Base-by-base conservation (phyloP, 2,329 filamentous ascomycete species). In the Hymenoscyphus infarciens region DNA sequence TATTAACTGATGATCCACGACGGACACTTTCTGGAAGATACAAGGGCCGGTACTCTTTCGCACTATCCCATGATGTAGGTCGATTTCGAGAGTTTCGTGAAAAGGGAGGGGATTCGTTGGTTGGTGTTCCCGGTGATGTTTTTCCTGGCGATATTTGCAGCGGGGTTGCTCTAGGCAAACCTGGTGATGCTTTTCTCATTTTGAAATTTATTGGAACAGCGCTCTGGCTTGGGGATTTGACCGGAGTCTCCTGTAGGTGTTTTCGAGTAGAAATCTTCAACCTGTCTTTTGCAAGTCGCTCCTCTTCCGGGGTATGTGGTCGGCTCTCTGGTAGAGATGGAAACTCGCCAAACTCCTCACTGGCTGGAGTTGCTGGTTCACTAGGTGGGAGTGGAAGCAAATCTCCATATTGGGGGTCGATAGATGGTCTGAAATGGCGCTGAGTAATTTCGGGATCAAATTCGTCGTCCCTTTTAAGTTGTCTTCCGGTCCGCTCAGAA, bases 11-110 rank as follows among this genome's bases (percentile, higher is more conserved):
- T 22, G 67, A 72, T 10, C 62, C 65, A 39, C 69, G 66, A 55
- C 68, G 66, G 15, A 74, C 73, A 19, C 71, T 75, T 74, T 96
- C 90, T 6, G 96, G 85, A 25, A 97, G 86, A 75, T 90, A 94
- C 8, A 97, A 78, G 0, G 93, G 93, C 68, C 90, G 87, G 70
- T 93, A 88, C 72, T 95, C 91, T 61, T 83, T 83, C 19, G 81
- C 82, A 66, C 77, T 84, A 54, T 87, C 85, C 85, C 85, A 87
- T 0, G 84, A 87, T 13, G 78, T 85, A 13, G 84, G 84, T 5
- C 85, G 80, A 25, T 79, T 71, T 10, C 45, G 27, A 52, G 76
- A 72, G 57, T 76, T 74, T 68, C 77, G 80, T 15, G 70, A 68
- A 15, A 74, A 72, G 73, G 61, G 67, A 71, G 19, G 73, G n/a